Percentiles rank a stretch among this genome's conserved stretches.
Evolutionary conservation across 768 basidiomycete species (phyloP).

Genomic region (Mycena indigotica): DNA sequence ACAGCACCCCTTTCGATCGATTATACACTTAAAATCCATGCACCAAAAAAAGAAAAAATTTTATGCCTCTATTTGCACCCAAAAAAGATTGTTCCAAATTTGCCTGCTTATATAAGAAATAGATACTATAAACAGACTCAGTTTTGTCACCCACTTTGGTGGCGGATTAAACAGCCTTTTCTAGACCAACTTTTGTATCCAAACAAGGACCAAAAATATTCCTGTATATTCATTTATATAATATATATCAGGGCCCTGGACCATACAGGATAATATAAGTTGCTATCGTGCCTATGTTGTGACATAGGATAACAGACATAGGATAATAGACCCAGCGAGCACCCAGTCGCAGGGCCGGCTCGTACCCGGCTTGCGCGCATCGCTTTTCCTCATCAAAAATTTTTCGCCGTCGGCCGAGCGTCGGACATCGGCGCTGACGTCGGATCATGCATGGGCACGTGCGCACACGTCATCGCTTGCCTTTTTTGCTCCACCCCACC

Average conservation of each 20-base stretch:
- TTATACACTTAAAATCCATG: too few species aligned
- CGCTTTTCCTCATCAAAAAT: not conserved
- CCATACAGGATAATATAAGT: not conserved
- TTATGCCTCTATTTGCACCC: too few species aligned
- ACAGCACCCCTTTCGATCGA: too few species aligned
- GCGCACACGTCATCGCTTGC: not conserved
- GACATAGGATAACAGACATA: not conserved
- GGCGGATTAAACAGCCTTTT: too few species aligned
- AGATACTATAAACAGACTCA: too few species aligned
- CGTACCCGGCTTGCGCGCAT: not conserved
- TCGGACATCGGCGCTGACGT: not conserved
- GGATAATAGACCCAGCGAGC: not conserved
- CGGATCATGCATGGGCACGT: not conserved
- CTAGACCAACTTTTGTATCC: too few species aligned
- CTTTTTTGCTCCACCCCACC: not conserved
- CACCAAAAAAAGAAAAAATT: too few species aligned
- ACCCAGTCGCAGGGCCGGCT: not conserved
- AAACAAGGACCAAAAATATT: not conserved
- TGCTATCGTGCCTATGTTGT: not conserved
- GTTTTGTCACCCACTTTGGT: too few species aligned
- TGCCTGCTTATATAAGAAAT: too few species aligned
- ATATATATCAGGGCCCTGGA: too few species aligned
- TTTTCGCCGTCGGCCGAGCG: not conserved
- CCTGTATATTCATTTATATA: too few species aligned
- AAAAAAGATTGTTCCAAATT: too few species aligned